Base-by-base conservation (phyloP, 345 rosid species). In the Eucalyptus albens region DNA sequence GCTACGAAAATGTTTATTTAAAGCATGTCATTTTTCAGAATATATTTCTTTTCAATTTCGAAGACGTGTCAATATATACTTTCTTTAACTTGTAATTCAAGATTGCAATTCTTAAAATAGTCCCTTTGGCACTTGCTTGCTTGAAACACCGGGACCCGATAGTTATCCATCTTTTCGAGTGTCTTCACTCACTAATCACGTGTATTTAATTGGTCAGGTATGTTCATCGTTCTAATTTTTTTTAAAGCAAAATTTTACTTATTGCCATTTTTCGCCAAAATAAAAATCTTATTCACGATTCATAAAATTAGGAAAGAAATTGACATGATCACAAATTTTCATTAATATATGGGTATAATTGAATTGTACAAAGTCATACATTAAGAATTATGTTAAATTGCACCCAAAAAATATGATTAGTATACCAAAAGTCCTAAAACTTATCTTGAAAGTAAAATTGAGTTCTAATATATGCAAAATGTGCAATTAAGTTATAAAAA, bases 381-480 rank as follows among this genome's bases (percentile, higher is more conserved):
- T 69, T 69, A 31, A 69, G 42, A 69, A 33, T 17, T 9, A 67
- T 15, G 22, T 67, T 31, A 31, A 15, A 67, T 69, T 69, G 33
- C 69, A 56, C 27, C 16, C 17, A 1, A 51, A 51, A 3, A 7
- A 53, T 19, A 0, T 0, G 2, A 53, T 53, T 24, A 56, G 29
- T 56, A 2, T 11, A 56, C 13, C 13, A 56, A 11, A 56, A 56
- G 29, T 56, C 29, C 13, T 56, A 56, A 56, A 56, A 56, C 29
- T 2, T 56, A 5, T 56, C 3, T 22, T 0, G 6, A 0, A 56
- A 56, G 29, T 56, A 22, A 24, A 24, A 24, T 24, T 56, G 12
- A 56, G 14, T 56, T 24, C 1, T 24, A 24, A 24, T 53, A 53
- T 8, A 53, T 53, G 2, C 1, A 21, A 53, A 53, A 3, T 53